Evolutionary conservation across 305 asterid species (phyloP), one percentile per base, ranked within the genome.

Genomic region (Euphrasia arctica): DNA sequence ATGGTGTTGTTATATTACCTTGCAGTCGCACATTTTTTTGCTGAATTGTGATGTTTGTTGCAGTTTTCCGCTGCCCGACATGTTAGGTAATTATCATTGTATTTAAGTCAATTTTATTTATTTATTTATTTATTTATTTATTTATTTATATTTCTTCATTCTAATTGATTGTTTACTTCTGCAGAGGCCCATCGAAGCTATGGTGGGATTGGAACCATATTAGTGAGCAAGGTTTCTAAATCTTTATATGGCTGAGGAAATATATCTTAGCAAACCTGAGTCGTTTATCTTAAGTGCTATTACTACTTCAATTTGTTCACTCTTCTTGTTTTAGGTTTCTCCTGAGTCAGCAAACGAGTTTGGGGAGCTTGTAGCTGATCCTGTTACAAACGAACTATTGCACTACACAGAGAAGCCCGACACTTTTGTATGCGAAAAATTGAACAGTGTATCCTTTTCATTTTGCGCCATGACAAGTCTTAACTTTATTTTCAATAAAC

Each of bases 401-500:
- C 97, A 88, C 74, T 90, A 90, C 72, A 83, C 96, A 0, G 97
- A 90, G 80, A 90, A 90, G 71, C 96, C 96, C 28, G 97, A 90
- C 76, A 90, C 97, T 73, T 90, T 90, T 86, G 97, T 90, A 77
- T 0, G 90, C 78, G 27, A 54, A 54, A 51, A 2, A 4, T 22
- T 4, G 15, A 10, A 45, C 4, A 9, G 49, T 43, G 49, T 1
- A 0, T 32, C 36, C 34, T 58, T 4, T 12, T 58, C 32, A 58
- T 32, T n/a, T 28, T 58, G 58, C 60, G 14, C 39, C 18, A 7
- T 55, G 25, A 32, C 12, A 48, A 41, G 22, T 12, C 47, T 12
- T 25, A 36, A 28, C 56, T 57, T 4, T 65, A 42, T 65, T 54
- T 11, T 50, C 2, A 50, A 10, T 15, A 54, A 68, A 72, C 85